A percentile compares a stretch with the other conserved stretches of the same genome.
Conservation (phyloP, 495 filamentous ascomycete species). For the Penicillium fimorum region DNA sequence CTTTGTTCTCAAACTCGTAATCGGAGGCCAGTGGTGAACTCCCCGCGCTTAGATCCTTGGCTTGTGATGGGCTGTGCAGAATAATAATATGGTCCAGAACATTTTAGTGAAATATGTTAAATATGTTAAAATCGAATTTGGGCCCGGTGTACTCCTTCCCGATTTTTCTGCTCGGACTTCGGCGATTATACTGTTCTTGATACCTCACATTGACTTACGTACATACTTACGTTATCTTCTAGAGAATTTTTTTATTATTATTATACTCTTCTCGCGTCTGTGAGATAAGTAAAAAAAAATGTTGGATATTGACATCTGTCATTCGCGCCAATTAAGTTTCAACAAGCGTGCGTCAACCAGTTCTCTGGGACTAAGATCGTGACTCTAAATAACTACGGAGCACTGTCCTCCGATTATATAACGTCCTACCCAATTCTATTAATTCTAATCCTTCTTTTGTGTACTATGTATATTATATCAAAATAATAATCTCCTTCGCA, state of each 20-base stretch:
- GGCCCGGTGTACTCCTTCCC: neutral
- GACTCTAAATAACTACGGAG: constrained; percentile 13
- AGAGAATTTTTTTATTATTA: neutral
- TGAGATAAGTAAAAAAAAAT: neutral
- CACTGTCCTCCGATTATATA: constrained; percentile 17
- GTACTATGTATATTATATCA: neutral
- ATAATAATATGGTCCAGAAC: constrained; percentile 6
- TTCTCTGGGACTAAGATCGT: constrained; percentile 30
- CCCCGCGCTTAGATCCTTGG: constrained; percentile 11
- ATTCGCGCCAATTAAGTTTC: constrained; percentile 41
- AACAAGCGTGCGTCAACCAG: constrained; percentile 42
- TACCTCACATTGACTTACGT: constrained; percentile 4
- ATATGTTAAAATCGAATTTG: too few species aligned
- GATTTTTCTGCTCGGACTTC: constrained; percentile 1
- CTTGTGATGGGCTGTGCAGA: constrained; percentile 15
- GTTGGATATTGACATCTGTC: constrained; percentile 22
- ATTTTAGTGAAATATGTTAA: neutral
- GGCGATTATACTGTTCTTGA: constrained; percentile 4
- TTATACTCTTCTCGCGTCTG: neutral
- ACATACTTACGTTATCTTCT: neutral
- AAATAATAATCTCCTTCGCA: neutral
- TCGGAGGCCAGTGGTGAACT: constrained; percentile 2
- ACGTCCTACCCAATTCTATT: neutral
- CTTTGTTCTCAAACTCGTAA: neutral
- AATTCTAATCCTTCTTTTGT: neutral